A percentile compares a stretch with the other conserved stretches of the same genome.
Conservation (phyloP, 345 rosid genomes). For the Brassica rapa region DNA sequence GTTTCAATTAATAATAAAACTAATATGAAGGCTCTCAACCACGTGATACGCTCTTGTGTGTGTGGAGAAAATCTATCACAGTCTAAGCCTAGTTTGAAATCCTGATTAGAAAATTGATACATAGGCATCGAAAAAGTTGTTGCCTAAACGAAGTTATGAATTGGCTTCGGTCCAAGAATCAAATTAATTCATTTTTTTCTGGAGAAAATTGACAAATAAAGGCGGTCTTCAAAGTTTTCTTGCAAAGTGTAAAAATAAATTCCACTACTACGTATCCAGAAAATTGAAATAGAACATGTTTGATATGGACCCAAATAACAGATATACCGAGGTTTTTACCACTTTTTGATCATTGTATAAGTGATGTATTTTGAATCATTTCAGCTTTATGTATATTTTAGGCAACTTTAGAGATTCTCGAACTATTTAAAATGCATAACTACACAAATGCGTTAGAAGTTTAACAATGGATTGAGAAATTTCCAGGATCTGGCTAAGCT, state of each 20-base stretch:
- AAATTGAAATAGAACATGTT: background rate
- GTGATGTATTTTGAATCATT: too few species aligned
- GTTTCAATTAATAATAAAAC: background rate
- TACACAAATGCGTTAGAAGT: too few species aligned
- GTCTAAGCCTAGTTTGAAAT: constrained; percentile 2
- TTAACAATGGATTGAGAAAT: too few species aligned
- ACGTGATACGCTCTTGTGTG: constrained; percentile 28
- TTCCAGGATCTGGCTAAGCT: too few species aligned
- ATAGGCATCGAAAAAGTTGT: background rate
- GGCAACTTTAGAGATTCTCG: too few species aligned
- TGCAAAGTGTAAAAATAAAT: background rate
- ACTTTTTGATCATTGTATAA: too few species aligned
- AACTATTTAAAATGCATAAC: too few species aligned
- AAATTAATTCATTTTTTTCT: background rate
- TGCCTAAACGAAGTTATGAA: constrained; percentile 5
- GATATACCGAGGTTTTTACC: too few species aligned
- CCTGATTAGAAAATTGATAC: constrained; percentile 6
- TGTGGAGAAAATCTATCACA: constrained; percentile 20
- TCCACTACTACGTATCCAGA: background rate
- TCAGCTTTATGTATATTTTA: too few species aligned
- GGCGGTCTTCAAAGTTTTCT: background rate
- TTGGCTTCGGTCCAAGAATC: constrained; percentile 16
- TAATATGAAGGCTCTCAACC: constrained; percentile 1
- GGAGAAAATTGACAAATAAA: background rate
- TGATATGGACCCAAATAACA: background rate